Base-by-base conservation (phyloP, 1,284 basidiomycete genomes). In the Sporisorium iseilematis-ciliati region DNA sequence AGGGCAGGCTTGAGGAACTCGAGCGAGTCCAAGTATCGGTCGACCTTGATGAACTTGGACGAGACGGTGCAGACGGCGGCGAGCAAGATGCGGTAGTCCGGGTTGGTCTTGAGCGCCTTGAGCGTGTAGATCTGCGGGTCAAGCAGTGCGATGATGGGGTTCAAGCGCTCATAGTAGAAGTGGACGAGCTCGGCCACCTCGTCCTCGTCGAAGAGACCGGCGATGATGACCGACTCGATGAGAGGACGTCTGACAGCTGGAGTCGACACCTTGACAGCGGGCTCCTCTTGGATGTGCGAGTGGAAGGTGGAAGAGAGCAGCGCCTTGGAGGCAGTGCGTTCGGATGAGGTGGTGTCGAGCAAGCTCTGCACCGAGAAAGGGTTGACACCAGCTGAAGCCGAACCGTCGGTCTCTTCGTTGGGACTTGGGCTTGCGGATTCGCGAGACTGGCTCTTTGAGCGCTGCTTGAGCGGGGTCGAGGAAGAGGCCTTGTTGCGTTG, bases 31-130 rank as follows among this genome's bases (percentile, higher is more conserved):
- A 76, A 40, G 40, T 76, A 76, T 45, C 65, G 85, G 50, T 90
- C 89, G 18, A 90, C 89, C 69, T 89, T 89, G 87, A 92, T 93
- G 79, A 94, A 94, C 85, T 94, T 94, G 88, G 91, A 91, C 25
- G 91, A 91, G 31, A 91, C 92, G 89, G 92, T 92, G 82, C 93
- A 88, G 62, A 94, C 88, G 33, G 91, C 90, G 14, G 93, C 92
- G 85, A 93, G 93, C 55, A 94, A 87, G 81, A 94, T 91, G 2
- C 91, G 91, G 57, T 90, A 93, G 74, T 89, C 90, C 11, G 88
- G 88, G 29, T 71, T 76, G 35, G 64, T 38, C 79, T 92, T 91
- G 78, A 94, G 90, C 82, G 92, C 93, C 20, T 75, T 76, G 8
- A 84, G 79, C 1, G 84, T 83, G 69, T 86, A 86, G 7, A 87